Evolutionary conservation across 768 basidiomycete species (phyloP), one percentile per base, ranked within the genome.

Genomic region (Thelephora ganbajun): DNA sequence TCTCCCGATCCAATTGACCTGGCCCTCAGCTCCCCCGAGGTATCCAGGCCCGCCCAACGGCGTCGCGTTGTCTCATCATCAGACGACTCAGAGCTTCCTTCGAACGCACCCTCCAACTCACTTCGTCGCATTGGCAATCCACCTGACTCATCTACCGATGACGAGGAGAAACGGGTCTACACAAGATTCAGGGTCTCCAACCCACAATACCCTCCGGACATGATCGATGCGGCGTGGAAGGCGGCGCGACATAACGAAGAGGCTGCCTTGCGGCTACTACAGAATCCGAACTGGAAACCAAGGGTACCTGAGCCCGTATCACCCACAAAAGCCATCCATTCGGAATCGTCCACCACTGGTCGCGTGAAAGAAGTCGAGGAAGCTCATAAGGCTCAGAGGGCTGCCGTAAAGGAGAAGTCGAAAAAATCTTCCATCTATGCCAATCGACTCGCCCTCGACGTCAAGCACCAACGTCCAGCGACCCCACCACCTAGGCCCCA

Each of bases 361-460:
- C 70, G 81, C 41, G 80, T 86, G 30, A 76, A 70, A 50, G 84
- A 84, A 58, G 59, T 85, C 20, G 83, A 85, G 35, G 81, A 86
- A 51, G 82, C 79, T n/a, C 72, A 68, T 35, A 78, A 77, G 54
- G 82, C 80, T 1, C 75, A 70, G 52, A 71, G 80, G 50, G 74
- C 71, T 16, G 78, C 81, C 33, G 70, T 69, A 49, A 79, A 70
- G 58, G 83, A 86, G 63, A 80, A 84, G 61, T 83, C 79, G 18
- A 87, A 83, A 62, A 81, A 76, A 57, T 88, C 86, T n/a, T 71
- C 78, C 60, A 89, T 89, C 44, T 88, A 88, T 54, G 79, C 80
- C 36, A 82, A 80, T 53, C 73, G 82, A 48, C 61, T 70, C 35
- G 63, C 65, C 23, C 64, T 80, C 33, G 74, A 75, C 48, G 64